Percentiles rank a stretch among this genome's conserved stretches.
phyloP scores from a whole-genome alignment of 1,139 yeast genomes.

The Suhomyces kunorum region DNA sequence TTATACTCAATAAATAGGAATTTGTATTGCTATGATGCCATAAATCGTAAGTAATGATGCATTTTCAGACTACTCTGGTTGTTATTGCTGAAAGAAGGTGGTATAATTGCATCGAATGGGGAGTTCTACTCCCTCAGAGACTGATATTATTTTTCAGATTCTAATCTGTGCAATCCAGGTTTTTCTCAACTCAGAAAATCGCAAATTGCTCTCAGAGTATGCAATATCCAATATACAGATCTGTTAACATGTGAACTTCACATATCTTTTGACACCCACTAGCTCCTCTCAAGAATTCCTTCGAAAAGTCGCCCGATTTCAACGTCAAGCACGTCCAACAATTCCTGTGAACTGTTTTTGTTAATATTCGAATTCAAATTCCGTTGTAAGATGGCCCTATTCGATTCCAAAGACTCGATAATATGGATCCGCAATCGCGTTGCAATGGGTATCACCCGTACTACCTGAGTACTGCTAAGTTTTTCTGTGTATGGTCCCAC shows the following conservation, averaged over 20 bases:
- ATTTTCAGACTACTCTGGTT: not conserved
- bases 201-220: too few relatives aligned
- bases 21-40: too few relatives aligned
- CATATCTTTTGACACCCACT: not conserved
- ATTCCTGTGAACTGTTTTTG: slow-evolving; percentile 15
- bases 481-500: slow-evolving; percentile 8
- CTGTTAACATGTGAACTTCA: too few relatives aligned
- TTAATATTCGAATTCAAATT: not conserved
- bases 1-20: too few relatives aligned
- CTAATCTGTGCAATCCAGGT: too few relatives aligned
- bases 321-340: slow-evolving; percentile 31
- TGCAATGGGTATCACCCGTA: slow-evolving; percentile 48
- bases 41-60: too few relatives aligned
- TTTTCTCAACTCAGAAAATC: too few relatives aligned
- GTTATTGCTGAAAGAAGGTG: not conserved
- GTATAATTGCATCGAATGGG: too few relatives aligned
- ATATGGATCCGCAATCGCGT: slow-evolving; percentile 42
- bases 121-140: too few relatives aligned
- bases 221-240: too few relatives aligned
- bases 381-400: slow-evolving; percentile 13
- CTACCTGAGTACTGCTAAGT: slow-evolving; percentile 45
- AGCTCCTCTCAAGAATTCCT: slow-evolving; percentile 36
- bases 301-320: slow-evolving; percentile 44
- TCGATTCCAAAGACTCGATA: slow-evolving; percentile 16
- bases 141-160: too few relatives aligned